Conservation (phyloP, 1,284 basidiomycete species). For the Wallemia ichthyophaga region DNA sequence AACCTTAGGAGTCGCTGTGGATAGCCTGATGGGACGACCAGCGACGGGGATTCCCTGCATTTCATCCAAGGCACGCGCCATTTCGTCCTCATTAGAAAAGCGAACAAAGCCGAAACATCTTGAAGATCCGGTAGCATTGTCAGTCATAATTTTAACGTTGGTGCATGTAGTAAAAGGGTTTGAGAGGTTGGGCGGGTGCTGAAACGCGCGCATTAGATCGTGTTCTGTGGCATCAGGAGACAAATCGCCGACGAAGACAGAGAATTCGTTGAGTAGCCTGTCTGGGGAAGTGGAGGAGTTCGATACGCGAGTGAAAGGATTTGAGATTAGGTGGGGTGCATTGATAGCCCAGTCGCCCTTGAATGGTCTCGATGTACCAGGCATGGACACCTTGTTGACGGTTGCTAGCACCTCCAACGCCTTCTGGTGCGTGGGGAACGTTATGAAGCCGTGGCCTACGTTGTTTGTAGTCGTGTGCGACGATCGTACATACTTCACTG, state of each 20-base stretch:
- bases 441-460: neutral
- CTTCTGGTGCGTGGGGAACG: neutral
- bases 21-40: constrained; percentile 28
- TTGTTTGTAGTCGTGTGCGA: neutral
- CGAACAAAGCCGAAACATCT: constrained; percentile 70
- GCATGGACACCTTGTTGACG: neutral
- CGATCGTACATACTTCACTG: neutral
- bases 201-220: constrained; percentile 59
- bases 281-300: constrained; percentile 18
- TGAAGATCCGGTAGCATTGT: constrained; percentile 59
- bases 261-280: constrained; percentile 48
- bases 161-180: constrained; percentile 56
- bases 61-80: constrained; percentile 57
- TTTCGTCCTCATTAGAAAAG: constrained; percentile 58
- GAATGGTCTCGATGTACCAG: neutral
- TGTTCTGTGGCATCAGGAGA: constrained; percentile 67
- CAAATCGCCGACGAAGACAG: constrained; percentile 67
- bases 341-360: neutral
- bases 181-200: constrained; percentile 30
- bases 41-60: constrained; percentile 66
- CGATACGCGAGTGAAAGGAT: constrained; percentile 2
- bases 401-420: neutral
- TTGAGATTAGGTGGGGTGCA: neutral
- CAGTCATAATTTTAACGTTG: constrained; percentile 75
- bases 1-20: constrained; percentile 34